A percentile compares a stretch with the other conserved stretches of the same genome.
These are phyloP conservation scores for Pistacia vera DNA, from an alignment of 345 rosid genomes.

Conservation along the genomic window DNA sequence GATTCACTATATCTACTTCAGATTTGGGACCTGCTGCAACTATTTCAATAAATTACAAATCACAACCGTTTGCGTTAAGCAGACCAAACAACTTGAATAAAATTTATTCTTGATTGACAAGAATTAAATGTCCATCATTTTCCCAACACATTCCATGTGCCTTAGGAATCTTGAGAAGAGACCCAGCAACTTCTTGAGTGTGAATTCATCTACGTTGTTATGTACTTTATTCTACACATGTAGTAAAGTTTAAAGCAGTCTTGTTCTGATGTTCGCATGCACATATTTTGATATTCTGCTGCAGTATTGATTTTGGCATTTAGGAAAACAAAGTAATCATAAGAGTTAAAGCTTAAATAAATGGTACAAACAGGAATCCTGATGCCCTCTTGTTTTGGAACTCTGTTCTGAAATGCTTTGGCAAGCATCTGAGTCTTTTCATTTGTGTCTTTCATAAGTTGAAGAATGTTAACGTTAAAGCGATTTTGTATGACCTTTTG, in stretches of 20 bases:
- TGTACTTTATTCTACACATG: neutral
- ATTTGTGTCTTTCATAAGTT: neutral
- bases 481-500: neutral
- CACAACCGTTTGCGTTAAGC: neutral
- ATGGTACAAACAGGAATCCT: neutral
- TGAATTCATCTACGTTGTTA: neutral
- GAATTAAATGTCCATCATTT: neutral
- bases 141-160: neutral
- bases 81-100: neutral
- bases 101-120: neutral
- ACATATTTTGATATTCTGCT: neutral
- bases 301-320: neutral
- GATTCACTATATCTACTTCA: neutral
- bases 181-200: neutral
- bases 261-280: neutral
- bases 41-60: neutral
- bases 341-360: neutral
- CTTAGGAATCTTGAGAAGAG: neutral
- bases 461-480: neutral
- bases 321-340: neutral
- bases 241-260: neutral
- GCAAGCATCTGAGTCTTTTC: neutral
- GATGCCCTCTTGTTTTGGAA: neutral
- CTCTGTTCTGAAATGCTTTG: neutral
- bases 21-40: neutral